Evolutionary conservation across 257 asterid species (phyloP), one percentile per base, ranked within the genome.

Genomic region (Nicotiana tomentosiformis): DNA sequence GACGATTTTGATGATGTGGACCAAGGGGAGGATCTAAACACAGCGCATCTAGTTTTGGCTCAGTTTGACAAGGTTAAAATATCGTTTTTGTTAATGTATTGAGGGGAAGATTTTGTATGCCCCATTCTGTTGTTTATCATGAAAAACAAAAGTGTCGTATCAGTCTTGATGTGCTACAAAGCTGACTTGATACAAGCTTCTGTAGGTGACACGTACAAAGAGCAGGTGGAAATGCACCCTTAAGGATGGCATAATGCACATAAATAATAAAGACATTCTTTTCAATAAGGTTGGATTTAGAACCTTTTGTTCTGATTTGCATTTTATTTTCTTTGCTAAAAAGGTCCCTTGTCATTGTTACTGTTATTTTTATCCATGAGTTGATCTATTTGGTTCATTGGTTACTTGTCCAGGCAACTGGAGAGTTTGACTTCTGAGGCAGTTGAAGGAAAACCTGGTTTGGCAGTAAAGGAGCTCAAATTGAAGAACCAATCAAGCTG

Each of bases 191-290:
- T 76, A 76, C 80, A 76, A 76, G 11, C 64, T 23, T 76, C 61
- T 76, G 80, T 29, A 94, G 98, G 98, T 96, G 78, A 96, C 99
- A 9, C 93, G 98, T 78, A 94, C 98, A 81, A 96, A 96, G 93
- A 96, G 97, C 97, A 90, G 92, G 94, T 96, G 99, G 99, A 96
- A 96, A 60, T 96, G 98, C 94, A 90, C 91, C 58, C 87, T 96
- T 86, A 94, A 94, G 92, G 93, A 93, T 85, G 99, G 99, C 79
- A 92, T 96, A 83, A 96, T 96, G 99, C 99, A 93, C 91, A 94
- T 96, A 88, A 94, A 94, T 84, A 90, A 94, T 26, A 93, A 94
- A 88, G 98, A 96, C 86, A 88, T 96, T 79, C 94, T 96, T 87
- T 96, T 96, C 78, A 90, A 90, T 46, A 90, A 90, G 92, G 92